phyloP scores from a whole-genome alignment of 2,329 filamentous ascomycete genomes.

The Aspergillus sp. region DNA sequence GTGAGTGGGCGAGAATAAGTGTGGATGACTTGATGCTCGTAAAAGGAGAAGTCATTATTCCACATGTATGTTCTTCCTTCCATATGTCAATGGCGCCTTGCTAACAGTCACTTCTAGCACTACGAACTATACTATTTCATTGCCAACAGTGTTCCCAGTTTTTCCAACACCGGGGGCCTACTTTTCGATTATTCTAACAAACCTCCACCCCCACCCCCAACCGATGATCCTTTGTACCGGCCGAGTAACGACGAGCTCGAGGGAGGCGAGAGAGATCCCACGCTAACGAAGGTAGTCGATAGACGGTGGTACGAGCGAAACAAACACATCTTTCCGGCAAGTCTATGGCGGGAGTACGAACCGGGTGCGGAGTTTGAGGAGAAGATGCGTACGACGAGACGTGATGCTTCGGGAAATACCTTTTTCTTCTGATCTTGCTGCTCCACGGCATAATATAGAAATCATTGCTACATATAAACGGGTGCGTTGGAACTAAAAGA shows the following conservation, averaged over 20 bases:
- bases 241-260: constrained; percentile 62
- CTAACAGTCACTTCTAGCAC: constrained; percentile 59
- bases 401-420: constrained; percentile 84
- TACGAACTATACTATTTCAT: constrained; percentile 98
- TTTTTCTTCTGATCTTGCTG: constrained; percentile 69
- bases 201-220: constrained; percentile 29
- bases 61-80: constrained; percentile 68
- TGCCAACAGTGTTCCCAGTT: constrained; percentile 68
- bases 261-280: constrained; percentile 74
- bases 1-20: constrained; percentile 88
- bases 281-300: constrained; percentile 89
- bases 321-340: constrained; percentile 97
- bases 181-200: constrained; percentile 74
- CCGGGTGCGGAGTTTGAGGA: constrained; percentile 73
- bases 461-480: constrained; percentile 10
- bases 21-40: constrained; percentile 97
- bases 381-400: constrained; percentile 68
- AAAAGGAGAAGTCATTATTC: constrained; percentile 84
- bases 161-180: constrained; percentile 68
- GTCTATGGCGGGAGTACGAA: constrained; percentile 93
- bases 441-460: constrained; percentile 7
- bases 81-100: background rate
- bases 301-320: constrained; percentile 95
- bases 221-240: constrained; percentile 44
- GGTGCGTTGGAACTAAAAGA: constrained; percentile 1